These are phyloP conservation scores for Cicer bijugum DNA, from an alignment of 306 rosid species.

Conservation along the genomic window DNA sequence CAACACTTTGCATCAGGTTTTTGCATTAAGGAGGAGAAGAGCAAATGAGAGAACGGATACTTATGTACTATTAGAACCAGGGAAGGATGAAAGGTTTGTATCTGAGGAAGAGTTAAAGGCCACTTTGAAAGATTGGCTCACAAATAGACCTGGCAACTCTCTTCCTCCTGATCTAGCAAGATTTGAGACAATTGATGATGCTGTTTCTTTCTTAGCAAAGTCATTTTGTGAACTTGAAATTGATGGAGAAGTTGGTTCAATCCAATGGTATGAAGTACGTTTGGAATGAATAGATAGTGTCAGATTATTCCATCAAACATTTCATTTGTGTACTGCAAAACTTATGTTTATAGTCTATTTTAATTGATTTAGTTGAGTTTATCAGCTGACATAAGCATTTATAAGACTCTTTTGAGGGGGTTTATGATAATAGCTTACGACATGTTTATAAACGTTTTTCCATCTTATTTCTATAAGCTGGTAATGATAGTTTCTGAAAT, in stretches of 20 bases:
- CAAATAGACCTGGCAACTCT: constrained; percentile 71
- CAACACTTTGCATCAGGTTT: constrained; percentile 45
- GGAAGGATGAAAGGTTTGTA: constrained; percentile 85
- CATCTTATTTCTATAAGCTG: no score
- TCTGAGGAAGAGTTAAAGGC: constrained; percentile 72
- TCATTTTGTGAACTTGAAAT: constrained; percentile 89
- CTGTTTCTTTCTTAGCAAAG: constrained; percentile 68
- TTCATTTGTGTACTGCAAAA: background rate
- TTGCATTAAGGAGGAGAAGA: constrained; percentile 74
- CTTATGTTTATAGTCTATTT: background rate
- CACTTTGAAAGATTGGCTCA: constrained; percentile 62
- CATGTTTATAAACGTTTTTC: no score
- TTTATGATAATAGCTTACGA: no score
- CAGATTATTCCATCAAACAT: constrained; percentile 17
- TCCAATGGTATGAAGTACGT: constrained; percentile 90
- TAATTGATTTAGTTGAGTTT: no score
- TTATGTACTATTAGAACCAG: constrained; percentile 80
- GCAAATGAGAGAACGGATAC: constrained; percentile 64
- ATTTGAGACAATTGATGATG: constrained; percentile 72
- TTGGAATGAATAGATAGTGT: constrained; percentile 53
- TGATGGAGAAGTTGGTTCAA: constrained; percentile 76
- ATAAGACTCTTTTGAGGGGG: no score
- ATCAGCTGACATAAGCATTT: no score
- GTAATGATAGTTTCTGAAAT: no score
- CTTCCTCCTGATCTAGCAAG: constrained; percentile 89